Evolutionary conservation across 2,329 filamentous ascomycete genomes (phyloP).

Genomic region (Pseudogymnoascus sp.): DNA sequence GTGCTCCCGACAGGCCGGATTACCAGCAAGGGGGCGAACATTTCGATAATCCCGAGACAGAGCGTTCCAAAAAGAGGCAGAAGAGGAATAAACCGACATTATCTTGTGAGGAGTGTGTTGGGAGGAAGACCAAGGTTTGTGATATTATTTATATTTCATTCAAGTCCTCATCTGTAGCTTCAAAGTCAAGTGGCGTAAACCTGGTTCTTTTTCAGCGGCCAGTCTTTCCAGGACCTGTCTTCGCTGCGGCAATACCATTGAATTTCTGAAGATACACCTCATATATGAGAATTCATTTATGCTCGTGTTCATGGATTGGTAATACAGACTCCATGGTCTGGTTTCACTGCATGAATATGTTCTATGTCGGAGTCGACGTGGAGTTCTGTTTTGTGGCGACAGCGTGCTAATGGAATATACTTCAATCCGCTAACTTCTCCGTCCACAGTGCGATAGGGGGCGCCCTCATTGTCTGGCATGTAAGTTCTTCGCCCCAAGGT

Average conservation of each 20-base stretch:
- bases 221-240: neutral
- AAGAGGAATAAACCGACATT: constrained; percentile 79
- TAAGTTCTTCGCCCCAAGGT: constrained; percentile 32
- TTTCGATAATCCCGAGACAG: constrained; percentile 1
- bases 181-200: neutral
- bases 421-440: neutral
- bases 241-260: neutral
- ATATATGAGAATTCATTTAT: neutral
- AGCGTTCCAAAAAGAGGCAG: constrained; percentile 54
- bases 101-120: constrained; percentile 72
- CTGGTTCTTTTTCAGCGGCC: neutral
- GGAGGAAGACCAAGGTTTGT: constrained; percentile 70
- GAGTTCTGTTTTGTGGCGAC: neutral
- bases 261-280: neutral
- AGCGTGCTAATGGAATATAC: neutral
- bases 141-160: neutral
- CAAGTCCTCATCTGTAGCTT: neutral
- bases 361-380: neutral
- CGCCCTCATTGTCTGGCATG: constrained; percentile 62
- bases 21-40: neutral
- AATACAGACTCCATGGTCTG: neutral
- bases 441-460: constrained; percentile 61
- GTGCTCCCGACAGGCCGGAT: neutral
- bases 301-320: neutral
- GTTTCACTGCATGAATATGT: neutral